Conservation (phyloP, 176 grass and related monocot genomes). For the Triticum timopheevii region DNA sequence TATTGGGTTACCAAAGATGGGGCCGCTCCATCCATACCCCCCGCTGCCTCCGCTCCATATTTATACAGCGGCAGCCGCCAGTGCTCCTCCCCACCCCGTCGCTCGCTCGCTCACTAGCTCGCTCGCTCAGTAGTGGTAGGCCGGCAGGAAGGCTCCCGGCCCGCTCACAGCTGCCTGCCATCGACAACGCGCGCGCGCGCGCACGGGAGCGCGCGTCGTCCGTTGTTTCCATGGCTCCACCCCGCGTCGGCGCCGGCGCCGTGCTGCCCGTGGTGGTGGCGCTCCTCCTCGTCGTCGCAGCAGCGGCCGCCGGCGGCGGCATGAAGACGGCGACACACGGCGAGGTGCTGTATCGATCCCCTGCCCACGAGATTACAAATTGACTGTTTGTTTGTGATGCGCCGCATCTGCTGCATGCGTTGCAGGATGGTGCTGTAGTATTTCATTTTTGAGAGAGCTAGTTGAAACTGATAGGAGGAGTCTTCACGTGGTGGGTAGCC, state of each 20-base stretch:
- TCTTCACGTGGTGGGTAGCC: too few species aligned
- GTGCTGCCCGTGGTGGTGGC: not conserved
- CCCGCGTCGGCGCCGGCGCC: not conserved
- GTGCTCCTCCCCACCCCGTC: too few species aligned
- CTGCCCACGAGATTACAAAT: not conserved
- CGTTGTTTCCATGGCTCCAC: not conserved
- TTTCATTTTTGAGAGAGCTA: too few species aligned
- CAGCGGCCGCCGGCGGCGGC: too few species aligned
- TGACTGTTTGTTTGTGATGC: too few species aligned
- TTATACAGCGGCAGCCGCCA: not conserved
- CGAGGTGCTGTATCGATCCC: not conserved
- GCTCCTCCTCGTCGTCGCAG: not conserved
- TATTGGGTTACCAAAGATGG: too few species aligned
- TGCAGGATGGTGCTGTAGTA: not conserved
- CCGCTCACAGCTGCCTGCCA: too few species aligned
- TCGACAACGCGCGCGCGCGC: not conserved
- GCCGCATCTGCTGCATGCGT: not conserved
- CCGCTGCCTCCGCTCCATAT: not conserved
- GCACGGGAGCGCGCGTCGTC: not conserved
- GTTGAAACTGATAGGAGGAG: too few species aligned
- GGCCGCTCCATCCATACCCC: too few species aligned
- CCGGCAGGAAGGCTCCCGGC: too few species aligned
- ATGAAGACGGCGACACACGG: not conserved
- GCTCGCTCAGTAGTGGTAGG: too few species aligned
- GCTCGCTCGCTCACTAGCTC: too few species aligned